phyloP scores from a whole-genome alignment of 176 grass and related monocot genomes.

The Elaeis guineensis region DNA sequence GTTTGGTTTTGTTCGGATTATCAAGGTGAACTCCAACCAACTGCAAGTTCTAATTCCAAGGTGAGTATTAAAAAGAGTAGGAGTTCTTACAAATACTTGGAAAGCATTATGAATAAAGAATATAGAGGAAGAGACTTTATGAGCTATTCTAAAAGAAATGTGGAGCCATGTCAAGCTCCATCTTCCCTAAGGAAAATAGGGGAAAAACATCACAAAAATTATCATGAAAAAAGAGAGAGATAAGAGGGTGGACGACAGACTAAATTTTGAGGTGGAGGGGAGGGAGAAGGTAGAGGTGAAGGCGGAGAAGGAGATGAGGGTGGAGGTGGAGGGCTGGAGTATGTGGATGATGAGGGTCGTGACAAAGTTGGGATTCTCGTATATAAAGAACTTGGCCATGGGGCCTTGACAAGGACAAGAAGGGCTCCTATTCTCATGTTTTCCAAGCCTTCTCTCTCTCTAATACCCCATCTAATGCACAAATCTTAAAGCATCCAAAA shows the following conservation, averaged over 20 bases:
- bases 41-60: conserved; percentile 47
- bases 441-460: background rate
- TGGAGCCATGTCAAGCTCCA: conserved; percentile 18
- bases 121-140: conserved; percentile 34
- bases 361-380: conserved; percentile 58
- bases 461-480: too few relatives aligned
- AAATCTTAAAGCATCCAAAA: too few relatives aligned
- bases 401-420: background rate
- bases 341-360: conserved; percentile 45
- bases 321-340: conserved; percentile 40
- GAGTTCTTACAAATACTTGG: conserved; percentile 22
- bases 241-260: background rate
- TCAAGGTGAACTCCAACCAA: conserved; percentile 23
- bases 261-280: conserved; percentile 43
- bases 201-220: background rate
- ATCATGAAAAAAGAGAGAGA: conserved; percentile 3
- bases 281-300: conserved; percentile 5
- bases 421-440: background rate
- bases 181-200: conserved; percentile 43
- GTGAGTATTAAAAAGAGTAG: background rate
- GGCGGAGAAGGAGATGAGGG: conserved; percentile 27
- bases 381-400: conserved; percentile 69
- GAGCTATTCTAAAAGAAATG: conserved; percentile 24
- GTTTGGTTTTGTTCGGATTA: too few relatives aligned
- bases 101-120: background rate